Evolutionary conservation across 2,329 filamentous ascomycete genomes (phyloP), one percentile per base, ranked within the genome.

Genomic region (Diatrype stigma): DNA sequence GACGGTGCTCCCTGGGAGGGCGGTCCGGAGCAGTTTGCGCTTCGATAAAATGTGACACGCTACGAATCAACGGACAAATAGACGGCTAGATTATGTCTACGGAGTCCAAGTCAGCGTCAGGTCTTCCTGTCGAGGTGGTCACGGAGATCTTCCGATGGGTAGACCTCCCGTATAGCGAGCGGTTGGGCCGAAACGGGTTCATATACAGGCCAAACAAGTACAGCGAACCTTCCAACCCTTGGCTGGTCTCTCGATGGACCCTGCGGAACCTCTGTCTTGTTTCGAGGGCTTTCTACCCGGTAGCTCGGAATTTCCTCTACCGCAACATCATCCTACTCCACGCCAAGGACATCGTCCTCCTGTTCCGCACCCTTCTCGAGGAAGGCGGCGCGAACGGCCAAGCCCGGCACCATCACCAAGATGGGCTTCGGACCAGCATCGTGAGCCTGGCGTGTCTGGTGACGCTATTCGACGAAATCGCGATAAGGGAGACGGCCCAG

Each of bases 311-410:
- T 16, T n/a, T 44, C 3, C 40, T 44, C 40, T 44, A 44, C 22
- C 22, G 22, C 6, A 44, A 44, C 22, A 21, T 28, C 8, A 44
- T 28, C 11, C 12, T 44, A 5, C 40, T 44, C 6, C 40, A 44
- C 16, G 40, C 40, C 22, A 44, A 19, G 14, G 40, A 44, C 40
- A 44, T 44, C 40, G 22, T 44, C 12, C 40, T 44, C 22, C 40
- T 44, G 6, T 44, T 44, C 40, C 40, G 40, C 40, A 44, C 40
- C 22, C 40, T 44, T n/a, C 40, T 44, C 40, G 40, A 44, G n/a
- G 40, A 44, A 26, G 40, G 40, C 23, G 2, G 40, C 40, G 11
- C 40, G 1, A 44, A 23, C 22, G 6, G 12, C 12, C 12, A 12
- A 7, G 22, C 16, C 22, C 21, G n/a, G 22, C 1, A n/a, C n/a